Evolutionary conservation across 1,284 basidiomycete species (phyloP), one percentile per base, ranked within the genome.

Genomic region (Phlebopus sp.): DNA sequence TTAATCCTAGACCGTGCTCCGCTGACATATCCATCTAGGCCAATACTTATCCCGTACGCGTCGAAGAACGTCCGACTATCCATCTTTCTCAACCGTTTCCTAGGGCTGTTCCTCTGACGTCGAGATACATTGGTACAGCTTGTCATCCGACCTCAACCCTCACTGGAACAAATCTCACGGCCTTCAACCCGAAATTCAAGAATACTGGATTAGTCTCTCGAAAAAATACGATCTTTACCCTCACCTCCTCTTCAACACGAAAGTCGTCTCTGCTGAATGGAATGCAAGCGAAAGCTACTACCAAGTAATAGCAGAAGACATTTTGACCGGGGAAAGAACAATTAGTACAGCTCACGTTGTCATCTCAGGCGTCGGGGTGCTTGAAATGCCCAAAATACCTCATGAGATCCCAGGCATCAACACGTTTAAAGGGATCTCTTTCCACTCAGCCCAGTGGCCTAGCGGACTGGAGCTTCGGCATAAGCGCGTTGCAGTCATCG

Each of bases 381-480:
- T 59, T 17, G 58, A 62, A 30, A 47, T 15, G 19, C 58, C 55
- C 9, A 60, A 25, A 13, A 44, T 49, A 11, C 58, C 61, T 3
- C 44, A 49, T 29, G 59, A 68, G 34, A 72, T 78, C 30, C 57
- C 67, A 2, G 78, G 76, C 11, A 52, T 75, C 18, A 57, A 71
- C 5, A 58, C 60, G 3, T 74, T 63, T 60, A 68, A 73, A 47
- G 78, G 77, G 1, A 48, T 55, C 7, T 59, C 74, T 19, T 62
- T 76, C 40, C 79, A 81, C 57, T 78, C 75, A 1, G 74, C 75
- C 2, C 57, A 59, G 10, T 81, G 74, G 71, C 67, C 74, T 32
- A 52, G 62, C 6, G 61, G 64, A 9, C 59, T 77, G 30, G 64
- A 74, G 48, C 62, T 76, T 19, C 62, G 56, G 9, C 68, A 65